Percentiles rank a stretch among this genome's conserved stretches.
Evolutionary conservation across 2,329 filamentous ascomycete species (phyloP).

Genomic region (Stemphylium lycopersici): DNA sequence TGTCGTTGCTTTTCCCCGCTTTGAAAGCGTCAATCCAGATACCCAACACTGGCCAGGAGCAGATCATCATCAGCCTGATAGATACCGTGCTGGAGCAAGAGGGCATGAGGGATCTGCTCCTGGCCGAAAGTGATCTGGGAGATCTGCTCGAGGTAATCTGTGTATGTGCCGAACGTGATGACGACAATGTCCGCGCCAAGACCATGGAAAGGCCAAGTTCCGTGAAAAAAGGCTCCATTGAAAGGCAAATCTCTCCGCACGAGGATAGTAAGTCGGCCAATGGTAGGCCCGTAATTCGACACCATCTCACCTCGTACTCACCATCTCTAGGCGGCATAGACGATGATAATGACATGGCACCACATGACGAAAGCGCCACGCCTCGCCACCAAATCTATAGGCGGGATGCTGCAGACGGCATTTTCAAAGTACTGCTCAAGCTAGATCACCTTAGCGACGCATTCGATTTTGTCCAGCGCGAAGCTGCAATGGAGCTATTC

Average conservation of each 20-base stretch:
- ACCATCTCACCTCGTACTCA: conserved; percentile 1
- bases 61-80: conserved; percentile 61
- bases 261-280: conserved; percentile 17
- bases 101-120: conserved; percentile 61
- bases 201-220: conserved; percentile 44
- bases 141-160: conserved; percentile 65
- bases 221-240: conserved; percentile 50
- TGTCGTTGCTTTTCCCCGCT: conserved; percentile 43
- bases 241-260: conserved; percentile 8
- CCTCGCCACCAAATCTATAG: conserved; percentile 12
- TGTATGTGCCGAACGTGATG: conserved; percentile 55
- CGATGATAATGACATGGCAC: conserved; percentile 22
- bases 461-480: conserved; percentile 66
- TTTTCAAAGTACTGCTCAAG: conserved; percentile 37
- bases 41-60: conserved; percentile 37
- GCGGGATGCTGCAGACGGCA: conserved; percentile 29
- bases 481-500: conserved; percentile 71
- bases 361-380: conserved; percentile 17
- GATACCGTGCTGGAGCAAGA: conserved; percentile 51
- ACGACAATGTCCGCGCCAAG: conserved; percentile 28
- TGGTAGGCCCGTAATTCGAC: conserved; percentile 3
- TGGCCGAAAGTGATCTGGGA: conserved; percentile 71
- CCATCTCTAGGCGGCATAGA: conserved; percentile 11
- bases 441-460: conserved; percentile 38
- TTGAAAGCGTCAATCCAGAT: conserved; percentile 40